These are phyloP conservation scores for Didymella sp. DNA, from an alignment of 2,329 filamentous ascomycete species.

Conservation along the genomic window DNA sequence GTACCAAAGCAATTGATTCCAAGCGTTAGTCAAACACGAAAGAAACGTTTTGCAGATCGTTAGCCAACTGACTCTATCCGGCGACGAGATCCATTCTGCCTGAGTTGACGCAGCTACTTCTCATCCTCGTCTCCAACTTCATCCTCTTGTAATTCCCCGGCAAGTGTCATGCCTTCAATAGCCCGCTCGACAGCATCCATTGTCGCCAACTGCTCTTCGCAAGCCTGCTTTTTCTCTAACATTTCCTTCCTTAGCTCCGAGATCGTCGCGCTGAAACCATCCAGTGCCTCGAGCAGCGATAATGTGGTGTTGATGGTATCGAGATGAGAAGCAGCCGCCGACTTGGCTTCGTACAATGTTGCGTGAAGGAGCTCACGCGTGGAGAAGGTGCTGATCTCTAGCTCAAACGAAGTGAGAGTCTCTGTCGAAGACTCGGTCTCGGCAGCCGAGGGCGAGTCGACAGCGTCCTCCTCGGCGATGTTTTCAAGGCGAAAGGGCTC, in stretches of 20 bases:
- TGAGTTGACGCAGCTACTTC: neutral
- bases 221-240: slow-evolving; percentile 14
- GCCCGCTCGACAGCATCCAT: slow-evolving; percentile 19
- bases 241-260: slow-evolving; percentile 21
- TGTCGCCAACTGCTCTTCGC: slow-evolving; percentile 19
- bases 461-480: slow-evolving; percentile 6
- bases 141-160: neutral
- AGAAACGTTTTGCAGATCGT: no score
- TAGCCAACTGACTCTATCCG: no score
- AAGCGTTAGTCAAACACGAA: no score
- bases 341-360: slow-evolving; percentile 19
- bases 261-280: slow-evolving; percentile 26
- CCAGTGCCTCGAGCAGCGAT: slow-evolving; percentile 20
- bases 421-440: slow-evolving; percentile 1
- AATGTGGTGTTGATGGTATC: slow-evolving; percentile 23
- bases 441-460: neutral
- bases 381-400: slow-evolving; percentile 9
- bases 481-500: slow-evolving; percentile 5
- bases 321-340: slow-evolving; percentile 12
- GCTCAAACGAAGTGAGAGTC: neutral
- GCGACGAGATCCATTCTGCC: no score
- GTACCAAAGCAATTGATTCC: no score
- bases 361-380: slow-evolving; percentile 21
- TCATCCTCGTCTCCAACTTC: neutral
- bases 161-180: neutral